Percentiles rank a stretch among this genome's conserved stretches.
Conservation (phyloP, 805 yeast species). For the Candida ipomoeae region DNA sequence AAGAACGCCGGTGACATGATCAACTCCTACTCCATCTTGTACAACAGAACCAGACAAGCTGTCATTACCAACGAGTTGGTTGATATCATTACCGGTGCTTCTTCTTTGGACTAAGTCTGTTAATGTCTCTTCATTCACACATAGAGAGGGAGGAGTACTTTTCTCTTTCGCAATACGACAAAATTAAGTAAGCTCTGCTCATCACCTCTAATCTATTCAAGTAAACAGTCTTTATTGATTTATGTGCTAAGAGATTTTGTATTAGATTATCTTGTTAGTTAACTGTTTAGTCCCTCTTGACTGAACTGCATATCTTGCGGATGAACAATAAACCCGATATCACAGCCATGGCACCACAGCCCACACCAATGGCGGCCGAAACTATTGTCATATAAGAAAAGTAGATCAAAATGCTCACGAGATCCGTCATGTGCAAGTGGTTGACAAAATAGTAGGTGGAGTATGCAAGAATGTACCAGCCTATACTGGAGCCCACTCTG, state of each 20-base stretch:
- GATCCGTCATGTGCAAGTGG: conserved; percentile 58
- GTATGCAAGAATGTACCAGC: conserved; percentile 65
- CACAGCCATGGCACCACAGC: conserved; percentile 74
- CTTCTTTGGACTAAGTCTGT: conserved; percentile 75
- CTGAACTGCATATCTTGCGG: conserved; percentile 53
- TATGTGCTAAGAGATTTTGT: background rate
- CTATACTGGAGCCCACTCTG: conserved; percentile 62
- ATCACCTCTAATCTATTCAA: no score
- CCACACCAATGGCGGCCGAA: conserved; percentile 57
- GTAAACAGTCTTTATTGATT: no score
- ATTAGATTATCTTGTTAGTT: no score
- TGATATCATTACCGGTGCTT: conserved; percentile 99
- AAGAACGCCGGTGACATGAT: conserved; percentile 99
- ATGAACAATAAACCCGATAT: conserved; percentile 65
- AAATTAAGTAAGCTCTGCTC: background rate
- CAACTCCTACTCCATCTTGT: conserved; percentile 89
- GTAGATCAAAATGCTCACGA: conserved; percentile 63
- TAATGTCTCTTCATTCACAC: conserved; percentile 6
- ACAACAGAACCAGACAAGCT: conserved; percentile 66
- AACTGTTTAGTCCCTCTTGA: conserved; percentile 46
- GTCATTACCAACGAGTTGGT: conserved; percentile 78
- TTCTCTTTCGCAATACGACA: conserved; percentile 3
- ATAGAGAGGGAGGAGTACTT: background rate
- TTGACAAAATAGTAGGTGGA: conserved; percentile 61
- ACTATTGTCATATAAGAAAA: conserved; percentile 68